These are phyloP conservation scores for Xylaria sp. DNA, from an alignment of 2,329 filamentous ascomycete species.

Conservation along the genomic window DNA sequence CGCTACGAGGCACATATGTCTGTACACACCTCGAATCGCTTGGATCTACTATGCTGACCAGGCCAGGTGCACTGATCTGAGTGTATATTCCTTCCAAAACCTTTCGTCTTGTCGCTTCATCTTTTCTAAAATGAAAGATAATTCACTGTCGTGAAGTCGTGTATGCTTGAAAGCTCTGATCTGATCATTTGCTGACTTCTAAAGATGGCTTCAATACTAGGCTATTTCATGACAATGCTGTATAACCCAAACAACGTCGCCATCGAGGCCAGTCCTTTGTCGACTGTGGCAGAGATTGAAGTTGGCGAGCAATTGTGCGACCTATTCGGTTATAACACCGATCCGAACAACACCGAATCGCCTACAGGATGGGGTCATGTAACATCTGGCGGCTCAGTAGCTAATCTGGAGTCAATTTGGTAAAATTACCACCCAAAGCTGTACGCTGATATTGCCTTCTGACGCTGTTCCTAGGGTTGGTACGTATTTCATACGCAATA, in stretches of 20 bases:
- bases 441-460: slow-evolving; percentile 4
- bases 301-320: slow-evolving; percentile 59
- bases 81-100: slow-evolving; percentile 27
- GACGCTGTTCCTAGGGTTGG: slow-evolving; percentile 29
- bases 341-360: slow-evolving; percentile 41
- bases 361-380: slow-evolving; percentile 58
- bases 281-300: slow-evolving; percentile 57
- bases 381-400: slow-evolving; percentile 58
- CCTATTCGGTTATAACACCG: slow-evolving; percentile 57
- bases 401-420: slow-evolving; percentile 62
- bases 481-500: slow-evolving; percentile 12
- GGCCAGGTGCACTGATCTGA: slow-evolving; percentile 52
- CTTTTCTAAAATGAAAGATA: neutral
- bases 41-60: slow-evolving; percentile 14
- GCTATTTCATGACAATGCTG: slow-evolving; percentile 62
- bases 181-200: slow-evolving; percentile 19
- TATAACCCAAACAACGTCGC: slow-evolving; percentile 63
- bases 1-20: slow-evolving; percentile 61
- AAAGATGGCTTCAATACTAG: slow-evolving; percentile 55
- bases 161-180: neutral
- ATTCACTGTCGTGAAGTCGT: neutral
- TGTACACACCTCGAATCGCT: slow-evolving; percentile 33
- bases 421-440: slow-evolving; percentile 20
- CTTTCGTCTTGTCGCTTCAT: neutral
- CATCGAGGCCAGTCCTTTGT: slow-evolving; percentile 58